Evolutionary conservation across 129 eudicot genomes (phyloP).

Genomic region (Lactuca saligna): DNA sequence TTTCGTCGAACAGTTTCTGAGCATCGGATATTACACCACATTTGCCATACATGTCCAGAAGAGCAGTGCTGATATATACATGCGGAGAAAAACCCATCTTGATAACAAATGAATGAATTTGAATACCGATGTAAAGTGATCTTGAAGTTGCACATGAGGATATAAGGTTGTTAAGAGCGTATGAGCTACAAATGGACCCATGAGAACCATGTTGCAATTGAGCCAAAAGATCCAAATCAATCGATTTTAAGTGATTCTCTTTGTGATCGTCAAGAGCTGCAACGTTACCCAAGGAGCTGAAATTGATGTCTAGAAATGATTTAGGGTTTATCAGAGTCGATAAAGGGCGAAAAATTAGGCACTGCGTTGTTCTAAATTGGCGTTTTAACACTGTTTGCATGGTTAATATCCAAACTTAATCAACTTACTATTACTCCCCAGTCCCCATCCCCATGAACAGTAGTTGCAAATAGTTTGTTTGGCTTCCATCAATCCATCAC

Average conservation of each 20-base stretch:
- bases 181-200: conserved; percentile 35
- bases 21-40: conserved; percentile 37
- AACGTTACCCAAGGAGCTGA: conserved; percentile 4
- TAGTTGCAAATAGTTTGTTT: conserved; percentile 2
- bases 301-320: not conserved
- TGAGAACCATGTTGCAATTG: conserved; percentile 22
- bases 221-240: conserved; percentile 5
- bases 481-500: not conserved
- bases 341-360: conserved; percentile 36
- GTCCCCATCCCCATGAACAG: not conserved
- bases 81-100: conserved; percentile 50
- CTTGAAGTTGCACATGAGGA: conserved; percentile 46
- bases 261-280: conserved; percentile 4
- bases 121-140: conserved; percentile 41
- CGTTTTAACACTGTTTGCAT: conserved; percentile 15
- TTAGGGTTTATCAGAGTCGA: conserved; percentile 24
- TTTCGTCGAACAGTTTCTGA: conserved; percentile 54
- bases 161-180: conserved; percentile 42
- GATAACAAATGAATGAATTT: conserved; percentile 42
- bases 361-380: conserved; percentile 20
- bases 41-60: conserved; percentile 55
- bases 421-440: not conserved
- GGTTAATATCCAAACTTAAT: not conserved
- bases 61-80: conserved; percentile 48
- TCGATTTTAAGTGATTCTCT: not conserved